Evolutionary conservation across 2,329 filamentous ascomycete species (phyloP).

Genomic region (Cyphellophora europaea): DNA sequence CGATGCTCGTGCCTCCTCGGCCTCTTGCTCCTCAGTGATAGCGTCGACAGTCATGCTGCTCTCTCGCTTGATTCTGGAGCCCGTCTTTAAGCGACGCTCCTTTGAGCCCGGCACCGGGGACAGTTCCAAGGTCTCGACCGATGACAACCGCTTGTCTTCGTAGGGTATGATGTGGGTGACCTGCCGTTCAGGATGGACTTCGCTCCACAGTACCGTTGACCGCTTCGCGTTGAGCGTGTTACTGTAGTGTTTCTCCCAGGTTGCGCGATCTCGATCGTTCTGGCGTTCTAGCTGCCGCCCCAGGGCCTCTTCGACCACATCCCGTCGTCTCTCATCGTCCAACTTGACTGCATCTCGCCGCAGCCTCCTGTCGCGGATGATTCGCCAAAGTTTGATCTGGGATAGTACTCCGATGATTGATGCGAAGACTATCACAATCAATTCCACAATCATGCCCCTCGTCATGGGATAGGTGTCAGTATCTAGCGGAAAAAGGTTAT

Average conservation of each 20-base stretch:
- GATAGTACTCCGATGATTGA: slow-evolving; percentile 68
- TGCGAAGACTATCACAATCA: slow-evolving; percentile 67
- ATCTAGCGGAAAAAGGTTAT: slow-evolving; percentile 66
- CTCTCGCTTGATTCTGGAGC: slow-evolving; percentile 13
- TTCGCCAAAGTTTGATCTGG: slow-evolving; percentile 76
- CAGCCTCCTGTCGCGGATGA: slow-evolving; percentile 51
- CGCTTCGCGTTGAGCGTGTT: slow-evolving; percentile 38
- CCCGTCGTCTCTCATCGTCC: slow-evolving; percentile 47
- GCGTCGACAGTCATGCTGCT: slow-evolving; percentile 15
- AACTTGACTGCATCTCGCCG: slow-evolving; percentile 36
- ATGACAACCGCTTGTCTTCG: neutral
- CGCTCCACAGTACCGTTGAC: slow-evolving; percentile 43
- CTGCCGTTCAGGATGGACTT: slow-evolving; percentile 27
- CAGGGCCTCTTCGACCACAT: slow-evolving; percentile 59
- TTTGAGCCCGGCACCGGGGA: slow-evolving; percentile 6
- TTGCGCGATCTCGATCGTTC: slow-evolving; percentile 32
- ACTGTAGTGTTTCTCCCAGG: slow-evolving; percentile 74
- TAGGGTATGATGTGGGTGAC: slow-evolving; percentile 12
- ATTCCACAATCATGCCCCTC: slow-evolving; percentile 75
- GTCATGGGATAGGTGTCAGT: slow-evolving; percentile 77
- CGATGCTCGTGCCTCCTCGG: slow-evolving; percentile 38
- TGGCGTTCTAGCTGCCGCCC: slow-evolving; percentile 49
- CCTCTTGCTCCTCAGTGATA: slow-evolving; percentile 17
- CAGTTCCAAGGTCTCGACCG: slow-evolving; percentile 11
- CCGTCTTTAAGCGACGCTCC: slow-evolving; percentile 2